Conservation (phyloP, 768 basidiomycete genomes). For the Boletus fagicola region DNA sequence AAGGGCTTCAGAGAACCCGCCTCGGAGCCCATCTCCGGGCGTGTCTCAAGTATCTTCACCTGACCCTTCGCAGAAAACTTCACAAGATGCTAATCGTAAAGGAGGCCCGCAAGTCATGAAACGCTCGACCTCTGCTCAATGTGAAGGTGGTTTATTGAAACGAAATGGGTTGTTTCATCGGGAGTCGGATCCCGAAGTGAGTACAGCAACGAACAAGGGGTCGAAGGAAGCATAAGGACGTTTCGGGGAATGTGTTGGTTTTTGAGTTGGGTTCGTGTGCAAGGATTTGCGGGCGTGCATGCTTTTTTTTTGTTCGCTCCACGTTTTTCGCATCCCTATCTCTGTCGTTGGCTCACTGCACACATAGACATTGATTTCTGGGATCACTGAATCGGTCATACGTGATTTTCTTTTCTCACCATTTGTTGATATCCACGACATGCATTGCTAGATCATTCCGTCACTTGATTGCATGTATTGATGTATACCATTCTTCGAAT, state of each 20-base stretch:
- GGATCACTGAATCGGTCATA: conserved; percentile 7
- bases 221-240: conserved; percentile 22
- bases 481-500: conserved; percentile 23
- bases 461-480: conserved; percentile 8
- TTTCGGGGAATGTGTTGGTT: conserved; percentile 15
- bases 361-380: conserved; percentile 12
- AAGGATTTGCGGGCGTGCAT: conserved; percentile 3
- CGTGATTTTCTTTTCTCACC: not conserved
- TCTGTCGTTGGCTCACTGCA: conserved; percentile 9
- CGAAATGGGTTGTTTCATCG: conserved; percentile 31
- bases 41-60: conserved; percentile 8
- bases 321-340: conserved; percentile 2
- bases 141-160: conserved; percentile 25
- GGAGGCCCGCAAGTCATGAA: conserved; percentile 23
- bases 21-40: conserved; percentile 8
- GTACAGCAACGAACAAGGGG: conserved; percentile 22
- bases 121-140: conserved; percentile 30
- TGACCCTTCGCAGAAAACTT: conserved; percentile 4
- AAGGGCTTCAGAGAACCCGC: conserved; percentile 6
- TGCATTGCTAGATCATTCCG: conserved; percentile 26
- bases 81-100: conserved; percentile 19
- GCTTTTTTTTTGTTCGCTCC: conserved; percentile 5
- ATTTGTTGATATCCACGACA: conserved; percentile 25
- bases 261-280: not conserved
- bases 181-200: conserved; percentile 32